phyloP scores from a whole-genome alignment of 805 yeast species.

The Yamadazyma insecticola region DNA sequence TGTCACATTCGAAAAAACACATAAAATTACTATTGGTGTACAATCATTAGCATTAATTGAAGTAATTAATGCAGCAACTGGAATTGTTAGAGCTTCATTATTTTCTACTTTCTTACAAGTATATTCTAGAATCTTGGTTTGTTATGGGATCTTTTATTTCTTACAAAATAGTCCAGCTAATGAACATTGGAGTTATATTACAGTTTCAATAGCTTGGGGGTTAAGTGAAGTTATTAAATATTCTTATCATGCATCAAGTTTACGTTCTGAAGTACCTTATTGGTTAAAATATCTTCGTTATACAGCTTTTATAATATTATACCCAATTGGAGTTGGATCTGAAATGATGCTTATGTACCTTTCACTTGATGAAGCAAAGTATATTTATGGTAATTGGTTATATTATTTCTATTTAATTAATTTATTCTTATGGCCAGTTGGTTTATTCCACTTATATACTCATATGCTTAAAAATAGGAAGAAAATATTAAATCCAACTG shows the following conservation, averaged over 20 bases:
- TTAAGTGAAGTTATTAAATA: slow-evolving; percentile 89
- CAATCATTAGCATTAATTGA: slow-evolving; percentile 83
- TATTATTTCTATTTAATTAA: slow-evolving; percentile 51
- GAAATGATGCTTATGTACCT: slow-evolving; percentile 68
- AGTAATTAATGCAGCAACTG: slow-evolving; percentile 69
- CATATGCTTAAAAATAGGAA: slow-evolving; percentile 88
- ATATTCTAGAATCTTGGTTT: slow-evolving; percentile 74
- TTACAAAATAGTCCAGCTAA: slow-evolving; percentile 71
- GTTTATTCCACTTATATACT: slow-evolving; percentile 75
- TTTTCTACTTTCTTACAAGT: slow-evolving; percentile 86
- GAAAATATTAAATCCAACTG: slow-evolving; percentile 53
- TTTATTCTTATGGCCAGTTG: slow-evolving; percentile 74
- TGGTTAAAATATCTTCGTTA: slow-evolving; percentile 71
- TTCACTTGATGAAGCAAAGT: slow-evolving; percentile 67
- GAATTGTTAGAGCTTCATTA: slow-evolving; percentile 81
- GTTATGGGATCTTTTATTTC: slow-evolving; percentile 73
- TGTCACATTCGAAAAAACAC: slow-evolving; percentile 54
- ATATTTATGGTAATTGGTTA: slow-evolving; percentile 45
- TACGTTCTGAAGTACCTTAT: slow-evolving; percentile 50
- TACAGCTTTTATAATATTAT: slow-evolving; percentile 73
- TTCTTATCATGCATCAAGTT: slow-evolving; percentile 74
- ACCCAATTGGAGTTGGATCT: slow-evolving; percentile 89
- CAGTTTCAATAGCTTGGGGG: slow-evolving; percentile 85
- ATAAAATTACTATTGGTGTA: slow-evolving; percentile 53
- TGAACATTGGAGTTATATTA: slow-evolving; percentile 52